Conservation (phyloP, 1,284 basidiomycete genomes). For the Papiliotrema laurentii region DNA sequence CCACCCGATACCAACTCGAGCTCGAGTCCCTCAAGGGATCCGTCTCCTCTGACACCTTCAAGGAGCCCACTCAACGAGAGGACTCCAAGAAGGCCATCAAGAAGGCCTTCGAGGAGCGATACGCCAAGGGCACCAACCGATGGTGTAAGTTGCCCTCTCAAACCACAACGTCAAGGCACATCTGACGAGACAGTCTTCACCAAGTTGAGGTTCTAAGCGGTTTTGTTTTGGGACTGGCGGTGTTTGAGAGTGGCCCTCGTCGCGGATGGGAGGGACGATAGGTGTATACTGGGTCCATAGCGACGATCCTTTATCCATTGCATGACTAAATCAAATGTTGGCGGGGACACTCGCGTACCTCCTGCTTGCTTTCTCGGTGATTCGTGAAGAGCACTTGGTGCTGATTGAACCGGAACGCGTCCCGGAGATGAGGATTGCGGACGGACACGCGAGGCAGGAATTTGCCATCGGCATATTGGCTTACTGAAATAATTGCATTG, state of each 20-base stretch:
- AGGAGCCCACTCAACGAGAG: constrained; percentile 87
- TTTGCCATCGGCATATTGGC: too few species aligned
- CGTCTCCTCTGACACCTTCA: constrained; percentile 81
- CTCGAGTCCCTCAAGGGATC: constrained; percentile 85
- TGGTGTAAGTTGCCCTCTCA: constrained; percentile 57
- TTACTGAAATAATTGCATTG: too few species aligned
- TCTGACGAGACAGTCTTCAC: constrained; percentile 31
- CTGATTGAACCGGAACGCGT: too few species aligned
- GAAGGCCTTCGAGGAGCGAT: constrained; percentile 90
- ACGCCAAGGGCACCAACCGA: constrained; percentile 85
- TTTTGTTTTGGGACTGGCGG: neutral
- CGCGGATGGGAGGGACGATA: neutral
- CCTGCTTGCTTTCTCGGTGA: too few species aligned
- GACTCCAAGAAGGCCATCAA: constrained; percentile 93
- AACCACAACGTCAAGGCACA: neutral
- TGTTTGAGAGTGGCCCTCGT: neutral
- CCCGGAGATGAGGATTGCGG: too few species aligned
- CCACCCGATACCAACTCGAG: constrained; percentile 93
- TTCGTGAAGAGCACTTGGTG: too few species aligned
- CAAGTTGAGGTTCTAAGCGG: constrained; percentile 36
- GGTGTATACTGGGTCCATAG: neutral
- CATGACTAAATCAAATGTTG: too few species aligned
- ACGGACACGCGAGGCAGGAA: too few species aligned
- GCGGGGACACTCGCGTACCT: too few species aligned
- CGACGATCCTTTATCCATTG: neutral